Base-by-base conservation (phyloP, 306 rosid genomes). In the Datisca glomerata region DNA sequence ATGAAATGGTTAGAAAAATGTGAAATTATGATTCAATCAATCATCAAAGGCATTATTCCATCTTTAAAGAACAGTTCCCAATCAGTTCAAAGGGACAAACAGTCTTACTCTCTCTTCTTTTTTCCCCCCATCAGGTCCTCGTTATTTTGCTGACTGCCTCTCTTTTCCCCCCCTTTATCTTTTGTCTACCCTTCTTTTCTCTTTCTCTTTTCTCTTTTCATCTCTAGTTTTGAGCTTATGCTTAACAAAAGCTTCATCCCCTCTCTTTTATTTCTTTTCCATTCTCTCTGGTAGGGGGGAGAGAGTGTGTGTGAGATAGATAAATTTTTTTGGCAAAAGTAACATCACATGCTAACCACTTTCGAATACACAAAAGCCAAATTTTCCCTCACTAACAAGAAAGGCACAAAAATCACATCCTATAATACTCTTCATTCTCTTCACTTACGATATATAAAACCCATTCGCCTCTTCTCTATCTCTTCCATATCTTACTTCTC, bases 331-430 rank as follows among this genome's bases (percentile, higher is more conserved):
- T n/a, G n/a, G n/a, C n/a, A n/a, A n/a, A n/a, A n/a, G n/a, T n/a
- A 16, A 46, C 53, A 34, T 63, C 70, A 57, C 75, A 63, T 69
- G 70, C 56, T 23, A 36, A 63, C 69, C 69, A 73, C 82, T 76
- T 73, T 47, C 9, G 33, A 15, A 29, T 45, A 60, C 45, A 40
- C 49, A 59, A 69, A 64, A 70, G 74, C 79, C 83, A 85, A 78
- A 74, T 15, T 69, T 80, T 78, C 81, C 96, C 93, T 85, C 93
- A 55, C 80, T 65, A 53, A 67, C 89, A 85, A 80, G 96, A 80
- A 85, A 85, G 69, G 96, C 76, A 85, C 93, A 74, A 77, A 68
- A 47, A 71, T 45, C 54, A 39, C 61, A 59, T 51, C 65, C 69
- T 57, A 59, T 61, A 69, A 39, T 59, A 70, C 55, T 66, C 51